Percentiles rank a stretch among this genome's conserved stretches.
Conservation (phyloP, 2,329 filamentous ascomycete genomes). For the Setomelanomma holmii region DNA sequence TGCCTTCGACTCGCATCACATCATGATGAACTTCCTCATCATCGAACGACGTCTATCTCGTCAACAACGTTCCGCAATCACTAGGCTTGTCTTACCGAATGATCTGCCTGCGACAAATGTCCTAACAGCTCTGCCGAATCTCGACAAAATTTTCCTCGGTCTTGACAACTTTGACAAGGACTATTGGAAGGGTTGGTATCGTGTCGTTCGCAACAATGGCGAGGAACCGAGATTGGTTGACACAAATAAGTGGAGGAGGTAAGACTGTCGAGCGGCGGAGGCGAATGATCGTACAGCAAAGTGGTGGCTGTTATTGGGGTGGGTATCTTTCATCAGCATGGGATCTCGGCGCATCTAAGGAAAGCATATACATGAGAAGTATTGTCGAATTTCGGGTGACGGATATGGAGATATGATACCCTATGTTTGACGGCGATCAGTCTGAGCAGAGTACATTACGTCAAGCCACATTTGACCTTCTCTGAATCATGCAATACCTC, state of each 20-base stretch:
- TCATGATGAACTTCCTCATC: slow-evolving; percentile 39
- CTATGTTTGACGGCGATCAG: neutral
- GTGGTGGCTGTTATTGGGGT: neutral
- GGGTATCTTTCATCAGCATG: neutral
- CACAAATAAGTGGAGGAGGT: neutral
- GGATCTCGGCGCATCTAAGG: neutral
- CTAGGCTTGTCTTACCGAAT: slow-evolving; percentile 21
- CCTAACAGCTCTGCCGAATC: slow-evolving; percentile 24
- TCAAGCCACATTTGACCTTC: too few relatives aligned
- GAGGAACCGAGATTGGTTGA: slow-evolving; percentile 7
- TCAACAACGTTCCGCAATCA: slow-evolving; percentile 30
- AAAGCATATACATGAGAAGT: neutral
- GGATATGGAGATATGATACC: slow-evolving; percentile 1
- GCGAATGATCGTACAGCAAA: too few relatives aligned
- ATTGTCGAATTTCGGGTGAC: neutral
- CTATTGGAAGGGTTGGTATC: slow-evolving; percentile 19
- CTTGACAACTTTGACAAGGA: slow-evolving; percentile 1
- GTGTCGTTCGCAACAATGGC: slow-evolving; percentile 23
- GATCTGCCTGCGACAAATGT: slow-evolving; percentile 22
- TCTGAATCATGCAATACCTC: too few relatives aligned
- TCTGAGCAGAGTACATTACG: neutral
- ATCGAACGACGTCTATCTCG: slow-evolving; percentile 27
- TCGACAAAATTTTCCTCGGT: slow-evolving; percentile 27
- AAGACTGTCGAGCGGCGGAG: too few relatives aligned
- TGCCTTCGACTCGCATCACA: slow-evolving; percentile 26